Conservation (phyloP, 2,329 filamentous ascomycete species). For the Sarocladium brachiariae region DNA sequence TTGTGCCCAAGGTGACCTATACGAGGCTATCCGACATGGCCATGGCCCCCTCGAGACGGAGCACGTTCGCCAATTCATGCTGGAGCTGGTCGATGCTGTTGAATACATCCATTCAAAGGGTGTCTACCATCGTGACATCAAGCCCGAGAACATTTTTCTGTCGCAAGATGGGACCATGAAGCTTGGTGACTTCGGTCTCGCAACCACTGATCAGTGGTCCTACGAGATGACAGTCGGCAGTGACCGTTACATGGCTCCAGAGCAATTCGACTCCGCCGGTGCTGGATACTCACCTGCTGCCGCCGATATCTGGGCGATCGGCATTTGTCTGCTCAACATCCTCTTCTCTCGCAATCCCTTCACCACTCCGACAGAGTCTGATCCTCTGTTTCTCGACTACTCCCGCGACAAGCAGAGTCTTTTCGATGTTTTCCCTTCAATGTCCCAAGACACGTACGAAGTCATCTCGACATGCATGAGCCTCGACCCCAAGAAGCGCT, state of each 20-base stretch:
- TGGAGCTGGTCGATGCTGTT: slow-evolving; percentile 84
- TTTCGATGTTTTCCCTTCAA: slow-evolving; percentile 96
- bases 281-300: slow-evolving; percentile 87
- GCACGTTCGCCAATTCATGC: slow-evolving; percentile 95
- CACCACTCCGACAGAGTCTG: slow-evolving; percentile 80
- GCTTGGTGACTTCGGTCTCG: slow-evolving; percentile 91
- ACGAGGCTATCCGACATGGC: slow-evolving; percentile 88
- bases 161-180: slow-evolving; percentile 84
- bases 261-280: slow-evolving; percentile 87
- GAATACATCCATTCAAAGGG: slow-evolving; percentile 86
- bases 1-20: slow-evolving; percentile 90
- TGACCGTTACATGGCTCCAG: slow-evolving; percentile 98
- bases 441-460: slow-evolving; percentile 97
- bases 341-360: slow-evolving; percentile 97
- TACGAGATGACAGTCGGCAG: slow-evolving; percentile 91
- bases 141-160: slow-evolving; percentile 98
- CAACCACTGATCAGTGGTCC: slow-evolving; percentile 83
- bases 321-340: slow-evolving; percentile 92
- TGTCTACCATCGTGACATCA: slow-evolving; percentile 96
- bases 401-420: slow-evolving; percentile 88
- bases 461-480: slow-evolving; percentile 87
- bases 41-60: slow-evolving; percentile 89
- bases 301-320: slow-evolving; percentile 95
- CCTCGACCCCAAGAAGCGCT: slow-evolving; percentile 83
- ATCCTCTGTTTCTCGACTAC: slow-evolving; percentile 90